phyloP scores from a whole-genome alignment of 768 basidiomycete genomes.

The Lyophyllum atratum region DNA sequence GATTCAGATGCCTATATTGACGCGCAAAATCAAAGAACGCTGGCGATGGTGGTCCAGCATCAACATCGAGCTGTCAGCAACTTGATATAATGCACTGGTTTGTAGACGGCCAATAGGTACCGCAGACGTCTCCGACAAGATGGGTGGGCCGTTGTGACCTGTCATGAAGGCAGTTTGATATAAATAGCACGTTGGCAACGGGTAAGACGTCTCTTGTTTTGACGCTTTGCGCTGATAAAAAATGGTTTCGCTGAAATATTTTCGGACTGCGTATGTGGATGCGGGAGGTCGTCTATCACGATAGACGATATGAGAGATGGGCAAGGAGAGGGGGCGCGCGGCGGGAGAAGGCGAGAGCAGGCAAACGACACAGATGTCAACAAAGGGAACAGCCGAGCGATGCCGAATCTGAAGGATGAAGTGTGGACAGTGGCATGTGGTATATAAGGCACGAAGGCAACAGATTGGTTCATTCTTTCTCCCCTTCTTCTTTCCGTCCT shows the following conservation, averaged over 20 bases:
- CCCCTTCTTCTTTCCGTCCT: conserved; percentile 9
- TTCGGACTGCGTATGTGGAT: not conserved
- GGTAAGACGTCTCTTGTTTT: not conserved
- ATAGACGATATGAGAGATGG: not conserved
- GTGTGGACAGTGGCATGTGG: conserved; percentile 7
- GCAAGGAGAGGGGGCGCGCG: not conserved
- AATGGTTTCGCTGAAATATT: not conserved
- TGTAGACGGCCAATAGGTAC: not conserved
- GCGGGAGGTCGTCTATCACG: not conserved
- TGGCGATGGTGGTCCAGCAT: not conserved
- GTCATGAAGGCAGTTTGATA: not conserved
- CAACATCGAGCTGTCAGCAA: not conserved
- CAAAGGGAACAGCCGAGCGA: conserved; percentile 13
- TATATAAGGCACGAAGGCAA: conserved; percentile 10
- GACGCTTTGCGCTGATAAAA: not conserved
- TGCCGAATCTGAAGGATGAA: conserved; percentile 10
- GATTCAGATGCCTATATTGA: not conserved
- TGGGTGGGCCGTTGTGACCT: not conserved
- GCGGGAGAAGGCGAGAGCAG: not conserved
- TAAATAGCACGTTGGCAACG: conserved; percentile 4
- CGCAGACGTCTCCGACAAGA: not conserved
- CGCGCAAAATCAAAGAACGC: not conserved
- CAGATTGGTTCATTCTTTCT: conserved; percentile 6
- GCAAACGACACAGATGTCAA: not conserved
- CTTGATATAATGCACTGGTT: not conserved